phyloP scores from a whole-genome alignment of 106 monocot genomes.

The Alisma plantagoaquatica region DNA sequence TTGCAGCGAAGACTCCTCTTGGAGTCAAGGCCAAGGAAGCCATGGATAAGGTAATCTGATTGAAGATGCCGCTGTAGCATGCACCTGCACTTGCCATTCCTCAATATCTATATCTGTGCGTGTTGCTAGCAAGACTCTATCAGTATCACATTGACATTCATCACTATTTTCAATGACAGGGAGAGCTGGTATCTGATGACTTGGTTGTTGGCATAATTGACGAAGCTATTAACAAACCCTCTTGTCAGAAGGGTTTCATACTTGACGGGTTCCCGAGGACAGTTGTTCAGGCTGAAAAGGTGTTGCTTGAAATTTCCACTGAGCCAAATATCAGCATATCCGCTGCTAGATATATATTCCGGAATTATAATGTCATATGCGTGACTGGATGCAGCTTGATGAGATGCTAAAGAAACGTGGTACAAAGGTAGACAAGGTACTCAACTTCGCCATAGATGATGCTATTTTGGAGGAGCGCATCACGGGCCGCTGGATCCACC shows the following conservation, averaged over 20 bases:
- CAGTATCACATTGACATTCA: too few relatives aligned
- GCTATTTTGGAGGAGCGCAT: conserved; percentile 81
- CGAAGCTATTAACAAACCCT: conserved; percentile 87
- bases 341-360: not conserved
- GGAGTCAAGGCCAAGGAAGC: too few relatives aligned
- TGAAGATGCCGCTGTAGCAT: too few relatives aligned
- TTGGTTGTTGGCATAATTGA: conserved; percentile 92
- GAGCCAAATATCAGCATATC: too few relatives aligned
- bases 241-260: conserved; percentile 92
- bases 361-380: not conserved
- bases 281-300: conserved; percentile 95
- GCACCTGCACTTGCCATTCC: too few relatives aligned
- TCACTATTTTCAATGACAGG: too few relatives aligned
- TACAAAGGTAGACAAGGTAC: conserved; percentile 75
- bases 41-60: conserved; percentile 79
- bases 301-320: not conserved
- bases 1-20: conserved; percentile 76
- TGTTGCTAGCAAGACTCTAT: too few relatives aligned
- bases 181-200: too few relatives aligned
- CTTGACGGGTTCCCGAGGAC: too few relatives aligned
- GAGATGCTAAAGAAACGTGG: conserved; percentile 72
- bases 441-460: conserved; percentile 92
- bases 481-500: conserved; percentile 92
- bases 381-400: conserved; percentile 52
- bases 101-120: too few relatives aligned